A percentile compares a stretch with the other conserved stretches of the same genome.
Evolutionary conservation across 2,329 filamentous ascomycete genomes (phyloP).

Genomic region (Colletotrichum sansevieriae): DNA sequence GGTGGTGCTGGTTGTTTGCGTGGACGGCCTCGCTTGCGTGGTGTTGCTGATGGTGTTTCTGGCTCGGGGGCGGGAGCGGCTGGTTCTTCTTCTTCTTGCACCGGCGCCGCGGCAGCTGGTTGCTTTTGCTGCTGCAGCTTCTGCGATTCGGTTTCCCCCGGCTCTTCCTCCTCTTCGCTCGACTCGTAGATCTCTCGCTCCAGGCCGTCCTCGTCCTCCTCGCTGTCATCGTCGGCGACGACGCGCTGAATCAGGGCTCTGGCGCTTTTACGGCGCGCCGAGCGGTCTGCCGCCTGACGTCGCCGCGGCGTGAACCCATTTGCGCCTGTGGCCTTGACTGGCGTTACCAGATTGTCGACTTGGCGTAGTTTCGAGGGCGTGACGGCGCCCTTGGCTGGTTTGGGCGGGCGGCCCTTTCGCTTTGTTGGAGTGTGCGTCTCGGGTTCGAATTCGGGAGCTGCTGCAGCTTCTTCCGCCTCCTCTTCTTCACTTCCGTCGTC

Average conservation of each 20-base stretch:
- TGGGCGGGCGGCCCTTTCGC: constrained; percentile 53
- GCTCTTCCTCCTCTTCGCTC: constrained; percentile 58
- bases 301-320: constrained; percentile 71
- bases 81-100: constrained; percentile 43
- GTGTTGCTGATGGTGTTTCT: constrained; percentile 61
- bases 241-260: constrained; percentile 80
- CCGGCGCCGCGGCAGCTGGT: background rate
- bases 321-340: constrained; percentile 50
- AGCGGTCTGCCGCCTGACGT: constrained; percentile 81
- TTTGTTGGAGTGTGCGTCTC: constrained; percentile 52
- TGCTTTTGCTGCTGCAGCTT: constrained; percentile 1
- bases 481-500: constrained; percentile 25
- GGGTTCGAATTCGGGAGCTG: constrained; percentile 40
- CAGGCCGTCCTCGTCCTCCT: constrained; percentile 79
- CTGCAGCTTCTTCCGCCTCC: constrained; percentile 3
- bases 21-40: constrained; percentile 52
- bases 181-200: constrained; percentile 76
- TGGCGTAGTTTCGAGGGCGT: constrained; percentile 54
- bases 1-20: constrained; percentile 59
- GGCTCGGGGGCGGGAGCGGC: constrained; percentile 52
- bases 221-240: constrained; percentile 72
- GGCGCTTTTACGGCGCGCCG: constrained; percentile 88
- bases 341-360: constrained; percentile 53
- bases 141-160: constrained; percentile 37
- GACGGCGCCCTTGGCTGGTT: constrained; percentile 48